Conservation (phyloP, 225 moss, liverwort and hornwort genomes). For the Climacium dendroides region DNA sequence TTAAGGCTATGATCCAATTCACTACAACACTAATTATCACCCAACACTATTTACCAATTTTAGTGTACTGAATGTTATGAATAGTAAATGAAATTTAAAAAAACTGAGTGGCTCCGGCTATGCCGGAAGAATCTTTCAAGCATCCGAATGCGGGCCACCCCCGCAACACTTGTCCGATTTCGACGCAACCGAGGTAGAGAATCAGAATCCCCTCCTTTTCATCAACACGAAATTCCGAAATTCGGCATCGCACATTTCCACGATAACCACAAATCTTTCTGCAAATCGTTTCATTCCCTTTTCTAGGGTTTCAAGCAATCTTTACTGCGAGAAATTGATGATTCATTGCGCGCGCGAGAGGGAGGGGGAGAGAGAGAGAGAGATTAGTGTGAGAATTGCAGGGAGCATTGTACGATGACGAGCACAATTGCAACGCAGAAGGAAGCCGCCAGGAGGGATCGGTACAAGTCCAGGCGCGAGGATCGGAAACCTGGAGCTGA, state of each 20-base stretch:
- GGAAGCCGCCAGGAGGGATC: background rate
- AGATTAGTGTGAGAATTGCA: background rate
- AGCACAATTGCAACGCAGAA: background rate
- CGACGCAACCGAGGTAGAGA: background rate
- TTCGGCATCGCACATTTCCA: background rate
- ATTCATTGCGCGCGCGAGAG: background rate
- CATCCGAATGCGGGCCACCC: background rate
- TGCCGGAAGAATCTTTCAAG: background rate
- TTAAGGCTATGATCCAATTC: too few species aligned
- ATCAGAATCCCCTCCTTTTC: background rate
- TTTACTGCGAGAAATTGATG: background rate
- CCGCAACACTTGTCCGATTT: background rate
- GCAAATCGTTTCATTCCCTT: background rate
- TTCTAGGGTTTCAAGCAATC: background rate
- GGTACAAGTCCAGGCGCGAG: slow-evolving; percentile 33
- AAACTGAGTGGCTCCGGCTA: too few species aligned
- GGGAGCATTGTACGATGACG: background rate
- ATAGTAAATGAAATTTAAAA: too few species aligned
- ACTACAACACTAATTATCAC: too few species aligned
- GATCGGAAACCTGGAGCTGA: background rate
- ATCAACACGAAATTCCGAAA: background rate
- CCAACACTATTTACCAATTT: too few species aligned
- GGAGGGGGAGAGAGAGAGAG: background rate
- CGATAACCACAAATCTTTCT: background rate
- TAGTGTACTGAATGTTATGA: too few species aligned